phyloP scores from a whole-genome alignment of 2,329 filamentous ascomycete genomes.

The Exophiala xenobiotica region DNA sequence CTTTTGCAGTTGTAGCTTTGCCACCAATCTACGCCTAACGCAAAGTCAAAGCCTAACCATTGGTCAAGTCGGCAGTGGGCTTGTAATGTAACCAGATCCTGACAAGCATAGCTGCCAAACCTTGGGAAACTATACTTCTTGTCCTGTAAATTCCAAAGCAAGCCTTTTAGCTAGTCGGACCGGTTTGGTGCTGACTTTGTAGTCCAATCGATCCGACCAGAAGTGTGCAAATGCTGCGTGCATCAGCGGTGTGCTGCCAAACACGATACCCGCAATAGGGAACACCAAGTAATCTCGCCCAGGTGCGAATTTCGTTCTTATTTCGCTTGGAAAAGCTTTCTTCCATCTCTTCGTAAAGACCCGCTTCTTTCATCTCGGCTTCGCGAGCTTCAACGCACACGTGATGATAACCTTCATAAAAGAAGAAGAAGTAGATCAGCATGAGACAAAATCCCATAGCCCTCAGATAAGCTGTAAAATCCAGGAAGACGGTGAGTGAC shows the following conservation, averaged over 20 bases:
- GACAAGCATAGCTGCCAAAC: no score
- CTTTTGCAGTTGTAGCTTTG: no score
- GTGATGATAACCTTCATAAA: slow-evolving; percentile 68
- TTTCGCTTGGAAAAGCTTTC: slow-evolving; percentile 60
- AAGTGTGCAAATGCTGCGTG: slow-evolving; percentile 69
- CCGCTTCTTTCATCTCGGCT: slow-evolving; percentile 65
- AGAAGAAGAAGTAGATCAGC: slow-evolving; percentile 57
- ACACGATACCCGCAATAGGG: slow-evolving; percentile 66
- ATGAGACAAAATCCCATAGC: slow-evolving; percentile 63
- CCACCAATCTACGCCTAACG: no score
- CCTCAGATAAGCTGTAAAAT: slow-evolving; percentile 59
- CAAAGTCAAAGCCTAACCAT: no score
- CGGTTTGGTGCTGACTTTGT: slow-evolving; percentile 70
- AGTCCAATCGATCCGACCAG: slow-evolving; percentile 67
- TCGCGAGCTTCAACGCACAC: slow-evolving; percentile 61
- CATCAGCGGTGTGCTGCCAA: slow-evolving; percentile 65
- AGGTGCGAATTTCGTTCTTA: slow-evolving; percentile 57
- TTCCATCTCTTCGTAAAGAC: slow-evolving; percentile 61
- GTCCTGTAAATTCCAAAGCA: no score
- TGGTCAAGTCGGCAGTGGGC: no score
- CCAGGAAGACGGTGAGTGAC: slow-evolving; percentile 59
- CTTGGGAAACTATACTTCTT: no score
- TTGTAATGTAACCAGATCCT: no score
- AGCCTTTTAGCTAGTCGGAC: no score
- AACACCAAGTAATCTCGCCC: slow-evolving; percentile 64